Conservation (phyloP, 1,284 basidiomycete species). For the Tremellales sp. region DNA sequence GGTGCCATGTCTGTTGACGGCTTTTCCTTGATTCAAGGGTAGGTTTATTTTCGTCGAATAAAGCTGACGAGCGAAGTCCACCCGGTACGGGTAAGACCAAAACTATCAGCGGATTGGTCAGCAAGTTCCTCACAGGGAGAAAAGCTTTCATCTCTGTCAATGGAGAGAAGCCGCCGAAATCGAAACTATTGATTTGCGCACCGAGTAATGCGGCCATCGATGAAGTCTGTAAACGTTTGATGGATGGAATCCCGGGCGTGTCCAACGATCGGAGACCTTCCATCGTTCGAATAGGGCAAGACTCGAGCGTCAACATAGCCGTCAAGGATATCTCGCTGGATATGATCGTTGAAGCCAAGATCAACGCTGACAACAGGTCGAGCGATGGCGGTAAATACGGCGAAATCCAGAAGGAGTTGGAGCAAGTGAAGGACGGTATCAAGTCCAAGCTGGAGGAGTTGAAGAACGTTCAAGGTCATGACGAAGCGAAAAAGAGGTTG, state of each 20-base stretch:
- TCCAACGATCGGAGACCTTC: conserved; percentile 62
- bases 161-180: conserved; percentile 54
- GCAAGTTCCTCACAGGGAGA: conserved; percentile 69
- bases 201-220: conserved; percentile 99
- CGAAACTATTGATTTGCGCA: conserved; percentile 89
- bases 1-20: conserved; percentile 70
- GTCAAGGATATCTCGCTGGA: conserved; percentile 88
- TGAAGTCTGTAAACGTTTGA: conserved; percentile 85
- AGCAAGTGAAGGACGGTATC: conserved; percentile 61
- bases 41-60: conserved; percentile 27
- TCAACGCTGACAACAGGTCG: conserved; percentile 55
- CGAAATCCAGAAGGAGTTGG: conserved; percentile 62
- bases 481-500: conserved; percentile 51
- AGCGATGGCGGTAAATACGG: conserved; percentile 56
- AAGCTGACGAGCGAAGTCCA: conserved; percentile 56
- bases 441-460: conserved; percentile 63
- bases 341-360: conserved; percentile 71
- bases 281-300: conserved; percentile 84
- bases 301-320: conserved; percentile 71
- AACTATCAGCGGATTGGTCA: conserved; percentile 92
- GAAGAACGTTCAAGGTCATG: conserved; percentile 30
- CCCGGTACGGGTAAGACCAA: conserved; percentile 99
- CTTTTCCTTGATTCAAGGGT: conserved; percentile 96
- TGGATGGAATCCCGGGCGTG: conserved; percentile 66
- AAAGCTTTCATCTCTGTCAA: conserved; percentile 53